Conservation (phyloP, 805 yeast species). For the Yarrowia sp. region DNA sequence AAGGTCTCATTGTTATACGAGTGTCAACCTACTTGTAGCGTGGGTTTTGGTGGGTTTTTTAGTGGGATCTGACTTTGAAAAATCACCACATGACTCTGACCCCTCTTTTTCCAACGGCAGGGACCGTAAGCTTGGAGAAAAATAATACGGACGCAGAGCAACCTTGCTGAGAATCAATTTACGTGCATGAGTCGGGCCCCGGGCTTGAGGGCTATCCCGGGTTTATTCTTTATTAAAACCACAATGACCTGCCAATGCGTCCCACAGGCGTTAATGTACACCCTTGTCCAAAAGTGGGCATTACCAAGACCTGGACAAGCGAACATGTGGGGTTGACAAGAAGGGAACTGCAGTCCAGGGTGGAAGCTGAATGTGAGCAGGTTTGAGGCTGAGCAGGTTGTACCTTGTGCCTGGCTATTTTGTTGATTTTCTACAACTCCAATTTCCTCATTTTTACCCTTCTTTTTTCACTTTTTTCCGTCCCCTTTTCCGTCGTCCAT, state of each 20-base stretch:
- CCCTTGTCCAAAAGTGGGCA: not conserved
- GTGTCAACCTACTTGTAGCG: not conserved
- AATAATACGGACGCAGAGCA: not conserved
- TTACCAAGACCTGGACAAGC: not conserved
- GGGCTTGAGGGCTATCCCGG: not conserved
- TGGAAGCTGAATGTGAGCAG: not conserved
- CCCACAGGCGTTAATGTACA: not conserved
- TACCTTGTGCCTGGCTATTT: no score
- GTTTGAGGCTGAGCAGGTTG: no score
- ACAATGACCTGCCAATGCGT: constrained; percentile 4
- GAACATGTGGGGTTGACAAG: not conserved
- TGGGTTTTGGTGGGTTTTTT: not conserved
- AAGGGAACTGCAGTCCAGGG: not conserved
- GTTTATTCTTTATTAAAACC: not conserved
- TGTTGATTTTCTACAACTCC: no score
- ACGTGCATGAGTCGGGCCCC: constrained; percentile 7
- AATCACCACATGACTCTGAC: not conserved
- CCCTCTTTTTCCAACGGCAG: not conserved
- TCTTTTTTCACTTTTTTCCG: not conserved
- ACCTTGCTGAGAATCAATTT: not conserved
- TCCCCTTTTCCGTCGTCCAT: no score
- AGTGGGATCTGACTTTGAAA: not conserved
- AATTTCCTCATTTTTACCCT: not conserved
- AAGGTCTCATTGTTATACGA: not conserved
- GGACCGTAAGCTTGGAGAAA: not conserved